Evolutionary conservation across 2,329 filamentous ascomycete genomes (phyloP).

Genomic region (Ophiostoma himal-ulmi): DNA sequence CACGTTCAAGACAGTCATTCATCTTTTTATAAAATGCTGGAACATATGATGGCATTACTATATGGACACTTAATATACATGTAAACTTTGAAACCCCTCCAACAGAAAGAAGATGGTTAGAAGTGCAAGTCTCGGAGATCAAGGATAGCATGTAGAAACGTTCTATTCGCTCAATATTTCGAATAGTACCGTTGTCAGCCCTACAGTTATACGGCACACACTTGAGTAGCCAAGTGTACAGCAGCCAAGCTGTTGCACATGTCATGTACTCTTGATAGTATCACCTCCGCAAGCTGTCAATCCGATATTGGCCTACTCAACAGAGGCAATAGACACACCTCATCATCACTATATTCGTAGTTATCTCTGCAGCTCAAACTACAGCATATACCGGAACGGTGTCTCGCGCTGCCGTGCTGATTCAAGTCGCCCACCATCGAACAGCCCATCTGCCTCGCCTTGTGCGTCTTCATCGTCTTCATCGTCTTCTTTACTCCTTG

Average conservation of each 20-base stretch:
- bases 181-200: not conserved
- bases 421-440: not conserved
- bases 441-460: slow-evolving; percentile 17
- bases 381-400: slow-evolving; percentile 21
- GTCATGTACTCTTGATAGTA: not conserved
- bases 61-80: too few relatives aligned
- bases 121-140: too few relatives aligned
- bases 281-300: too few relatives aligned
- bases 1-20: not conserved
- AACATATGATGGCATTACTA: too few relatives aligned
- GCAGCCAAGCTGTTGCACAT: not conserved
- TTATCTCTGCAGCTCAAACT: not conserved
- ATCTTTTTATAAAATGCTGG: too few relatives aligned
- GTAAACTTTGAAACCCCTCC: too few relatives aligned
- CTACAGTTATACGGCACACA: not conserved
- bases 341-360: too few relatives aligned
- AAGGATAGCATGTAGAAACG: too few relatives aligned
- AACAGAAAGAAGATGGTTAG: too few relatives aligned
- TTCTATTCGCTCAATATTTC: not conserved
- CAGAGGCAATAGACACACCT: too few relatives aligned
- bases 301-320: too few relatives aligned
- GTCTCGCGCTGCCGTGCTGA: not conserved
- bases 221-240: not conserved
- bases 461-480: slow-evolving; percentile 13
- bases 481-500: slow-evolving; percentile 6